phyloP scores from a whole-genome alignment of 2,329 filamentous ascomycete species.

The Dactylellina drechsleri region DNA sequence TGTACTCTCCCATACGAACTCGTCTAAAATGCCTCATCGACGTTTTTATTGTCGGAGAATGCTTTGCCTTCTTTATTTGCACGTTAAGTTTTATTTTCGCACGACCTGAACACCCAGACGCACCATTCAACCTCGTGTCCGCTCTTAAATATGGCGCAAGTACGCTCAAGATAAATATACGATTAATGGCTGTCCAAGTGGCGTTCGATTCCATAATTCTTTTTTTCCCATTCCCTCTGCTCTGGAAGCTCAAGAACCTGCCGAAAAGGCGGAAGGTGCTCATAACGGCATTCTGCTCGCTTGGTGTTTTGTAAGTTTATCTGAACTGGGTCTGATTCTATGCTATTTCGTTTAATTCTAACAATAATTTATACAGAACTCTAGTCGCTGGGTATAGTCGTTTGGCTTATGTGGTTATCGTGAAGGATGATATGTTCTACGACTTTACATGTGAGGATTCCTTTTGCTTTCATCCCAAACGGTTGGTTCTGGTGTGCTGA shows the following conservation, averaged over 20 bases:
- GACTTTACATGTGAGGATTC: conserved; percentile 41
- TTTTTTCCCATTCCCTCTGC: conserved; percentile 33
- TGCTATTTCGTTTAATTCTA: conserved; percentile 1
- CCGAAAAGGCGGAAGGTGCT: conserved; percentile 24
- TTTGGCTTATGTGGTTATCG: conserved; percentile 22
- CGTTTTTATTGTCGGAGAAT: conserved; percentile 35
- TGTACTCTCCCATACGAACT: conserved; percentile 50
- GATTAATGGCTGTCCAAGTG: conserved; percentile 33
- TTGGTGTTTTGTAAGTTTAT: conserved; percentile 41
- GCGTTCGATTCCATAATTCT: conserved; percentile 44
- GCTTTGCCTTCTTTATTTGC: conserved; percentile 34
- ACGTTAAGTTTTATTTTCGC: conserved; percentile 40
- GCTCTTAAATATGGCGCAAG: conserved; percentile 32
- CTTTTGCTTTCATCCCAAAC: not conserved
- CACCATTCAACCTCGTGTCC: conserved; percentile 31
- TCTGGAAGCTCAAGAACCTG: conserved; percentile 45
- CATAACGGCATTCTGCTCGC: conserved; percentile 26
- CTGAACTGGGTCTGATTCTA: not conserved
- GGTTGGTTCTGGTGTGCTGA: conserved; percentile 9
- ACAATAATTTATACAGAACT: conserved; percentile 18
- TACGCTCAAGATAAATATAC: conserved; percentile 22
- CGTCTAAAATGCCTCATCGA: conserved; percentile 48
- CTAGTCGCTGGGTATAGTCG: conserved; percentile 37
- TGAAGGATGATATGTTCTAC: conserved; percentile 22
- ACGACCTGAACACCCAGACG: conserved; percentile 42